Evolutionary conservation across 345 rosid genomes (phyloP), one percentile per base, ranked within the genome.

Genomic region (Aethionema arabicum): DNA sequence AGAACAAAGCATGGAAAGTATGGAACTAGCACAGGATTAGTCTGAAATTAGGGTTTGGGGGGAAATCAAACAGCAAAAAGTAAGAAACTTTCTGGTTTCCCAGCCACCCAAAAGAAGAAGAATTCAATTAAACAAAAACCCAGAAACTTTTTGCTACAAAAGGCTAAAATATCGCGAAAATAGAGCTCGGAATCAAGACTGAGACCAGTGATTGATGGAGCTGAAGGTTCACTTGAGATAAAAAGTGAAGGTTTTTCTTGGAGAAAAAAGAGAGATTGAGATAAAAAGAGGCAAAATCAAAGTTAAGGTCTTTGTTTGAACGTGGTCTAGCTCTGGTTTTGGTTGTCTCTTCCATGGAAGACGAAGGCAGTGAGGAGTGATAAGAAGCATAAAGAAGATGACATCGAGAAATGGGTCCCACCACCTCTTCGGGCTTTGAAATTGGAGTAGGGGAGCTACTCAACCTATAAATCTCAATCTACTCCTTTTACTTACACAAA

Each of bases 371-470:
- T 51, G 52, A 47, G 40, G 36, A 8, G 15, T 11, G 47, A n/a
- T 14, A 36, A 15, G 68, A 63, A 11, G 56, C 30, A 61, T 7
- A 27, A 32, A 9, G 66, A 37, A 46, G 55, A 59, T 59, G 63
- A 44, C 32, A 59, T 44, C 40, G 65, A 48, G 45, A 55, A 69
- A 42, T 61, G 50, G 67, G 66, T 43, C 42, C 73, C 41, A 67
- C 32, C 5, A 32, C 5, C 49, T 40, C 62, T 31, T 43, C 15
- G 47, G 15, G 15, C 15, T 11, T 43, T 43, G 47, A 12, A 11
- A 43, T 43, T 50, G 65, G 65, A 10, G 59, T 67, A 36, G 35
- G 51, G 41, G 45, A 58, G 45, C 72, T 58, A 68, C 62, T 62
- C 66, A 46, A 42, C 65, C 65, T 40, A 40, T 21, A 21, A 21